Evolutionary conservation across 257 asterid species (phyloP).

Genomic region (Penstemon davidsonii): DNA sequence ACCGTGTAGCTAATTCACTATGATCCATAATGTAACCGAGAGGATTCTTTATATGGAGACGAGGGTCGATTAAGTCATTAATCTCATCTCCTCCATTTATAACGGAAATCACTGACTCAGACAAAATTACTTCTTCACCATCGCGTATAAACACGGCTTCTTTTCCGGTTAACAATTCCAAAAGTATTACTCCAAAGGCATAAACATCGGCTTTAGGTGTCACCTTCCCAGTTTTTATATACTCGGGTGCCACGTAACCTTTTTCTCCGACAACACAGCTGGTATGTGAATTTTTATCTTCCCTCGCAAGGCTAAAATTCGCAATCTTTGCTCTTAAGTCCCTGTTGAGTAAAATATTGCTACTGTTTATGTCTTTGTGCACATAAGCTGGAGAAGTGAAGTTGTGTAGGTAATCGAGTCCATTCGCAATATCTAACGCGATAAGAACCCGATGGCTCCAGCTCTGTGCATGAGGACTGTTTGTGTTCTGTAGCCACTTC

Average conservation of each 20-base stretch:
- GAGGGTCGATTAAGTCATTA: constrained; percentile 44
- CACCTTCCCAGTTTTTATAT: constrained; percentile 34
- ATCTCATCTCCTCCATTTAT: constrained; percentile 32
- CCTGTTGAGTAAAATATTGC: constrained; percentile 49
- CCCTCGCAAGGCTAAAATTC: constrained; percentile 50
- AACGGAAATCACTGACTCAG: constrained; percentile 32
- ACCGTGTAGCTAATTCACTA: constrained; percentile 44
- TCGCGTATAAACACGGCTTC: constrained; percentile 39
- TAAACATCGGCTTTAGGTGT: constrained; percentile 60
- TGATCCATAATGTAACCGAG: constrained; percentile 61
- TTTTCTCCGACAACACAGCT: constrained; percentile 35
- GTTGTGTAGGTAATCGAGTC: constrained; percentile 73
- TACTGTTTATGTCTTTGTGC: constrained; percentile 53
- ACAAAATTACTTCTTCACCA: constrained; percentile 43
- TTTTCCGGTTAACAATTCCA: constrained; percentile 66
- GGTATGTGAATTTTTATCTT: constrained; percentile 30
- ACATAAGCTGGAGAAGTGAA: constrained; percentile 63
- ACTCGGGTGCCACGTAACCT: constrained; percentile 72
- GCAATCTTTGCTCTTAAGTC: constrained; percentile 67
- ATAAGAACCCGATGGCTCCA: constrained; percentile 58
- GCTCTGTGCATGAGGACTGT: constrained; percentile 32
- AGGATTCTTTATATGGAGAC: constrained; percentile 55
- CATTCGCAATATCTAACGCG: constrained; percentile 71
- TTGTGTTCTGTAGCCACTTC: constrained; percentile 49
- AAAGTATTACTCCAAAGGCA: constrained; percentile 62